phyloP scores from a whole-genome alignment of 1,284 basidiomycete species.

The Takashimella koratensis region DNA sequence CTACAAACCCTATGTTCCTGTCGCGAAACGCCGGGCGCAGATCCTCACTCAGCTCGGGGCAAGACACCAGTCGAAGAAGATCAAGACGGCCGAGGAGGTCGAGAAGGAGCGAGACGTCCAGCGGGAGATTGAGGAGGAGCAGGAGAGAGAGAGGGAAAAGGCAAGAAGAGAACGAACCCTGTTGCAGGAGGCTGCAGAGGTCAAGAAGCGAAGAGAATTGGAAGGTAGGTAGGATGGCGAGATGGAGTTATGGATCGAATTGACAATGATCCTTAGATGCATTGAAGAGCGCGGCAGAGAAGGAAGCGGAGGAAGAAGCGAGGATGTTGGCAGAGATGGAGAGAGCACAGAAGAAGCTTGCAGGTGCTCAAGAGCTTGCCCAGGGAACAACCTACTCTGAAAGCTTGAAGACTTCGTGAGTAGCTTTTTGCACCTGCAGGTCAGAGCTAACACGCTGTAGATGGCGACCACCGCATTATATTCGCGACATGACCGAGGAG shows the following conservation, averaged over 20 bases:
- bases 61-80: conserved; percentile 54
- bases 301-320: conserved; percentile 80
- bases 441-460: conserved; percentile 48
- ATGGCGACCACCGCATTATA: conserved; percentile 83
- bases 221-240: conserved; percentile 63
- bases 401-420: conserved; percentile 73
- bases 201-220: conserved; percentile 71
- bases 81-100: conserved; percentile 53
- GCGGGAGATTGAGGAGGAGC: conserved; percentile 39
- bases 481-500: conserved; percentile 65
- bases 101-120: neutral
- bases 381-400: conserved; percentile 89
- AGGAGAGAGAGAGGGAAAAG: conserved; percentile 61
- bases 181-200: conserved; percentile 86
- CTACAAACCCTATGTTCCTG: conserved; percentile 82
- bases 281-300: conserved; percentile 76
- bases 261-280: too few species aligned
- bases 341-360: conserved; percentile 76
- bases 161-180: conserved; percentile 77
- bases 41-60: conserved; percentile 55
- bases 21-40: conserved; percentile 76
- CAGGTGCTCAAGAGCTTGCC: conserved; percentile 86
- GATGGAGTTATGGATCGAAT: too few species aligned
- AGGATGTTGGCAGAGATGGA: conserved; percentile 89
- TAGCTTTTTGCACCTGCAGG: conserved; percentile 6